phyloP scores from a whole-genome alignment of 495 filamentous ascomycete genomes.

The Eremomyces bilateralis region DNA sequence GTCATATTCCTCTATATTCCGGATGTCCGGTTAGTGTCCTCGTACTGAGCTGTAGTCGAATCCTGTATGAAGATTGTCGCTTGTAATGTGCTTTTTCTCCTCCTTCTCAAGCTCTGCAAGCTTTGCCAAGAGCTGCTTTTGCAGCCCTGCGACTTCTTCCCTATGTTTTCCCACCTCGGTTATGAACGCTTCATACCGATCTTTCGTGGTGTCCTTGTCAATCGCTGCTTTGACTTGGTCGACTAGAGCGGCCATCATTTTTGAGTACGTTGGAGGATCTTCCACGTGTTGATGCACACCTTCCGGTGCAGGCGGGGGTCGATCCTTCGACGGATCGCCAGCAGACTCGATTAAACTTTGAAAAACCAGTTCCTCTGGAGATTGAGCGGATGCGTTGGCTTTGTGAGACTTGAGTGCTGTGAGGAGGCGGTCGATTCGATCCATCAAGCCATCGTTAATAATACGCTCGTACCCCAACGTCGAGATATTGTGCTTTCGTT shows the following conservation, averaged over 20 bases:
- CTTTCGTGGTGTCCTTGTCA: slow-evolving; percentile 27
- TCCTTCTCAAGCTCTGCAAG: slow-evolving; percentile 70
- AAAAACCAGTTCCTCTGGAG: slow-evolving; percentile 61
- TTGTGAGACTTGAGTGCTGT: slow-evolving; percentile 43
- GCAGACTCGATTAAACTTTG: slow-evolving; percentile 63
- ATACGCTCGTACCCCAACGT: slow-evolving; percentile 82
- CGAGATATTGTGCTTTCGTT: slow-evolving; percentile 70
- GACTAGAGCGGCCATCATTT: slow-evolving; percentile 83
- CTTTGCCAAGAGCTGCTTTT: slow-evolving; percentile 47
- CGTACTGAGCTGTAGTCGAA: slow-evolving; percentile 61
- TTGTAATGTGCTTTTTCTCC: slow-evolving; percentile 78
- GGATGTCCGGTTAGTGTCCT: no score
- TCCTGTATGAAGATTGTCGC: slow-evolving; percentile 70
- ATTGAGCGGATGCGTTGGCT: slow-evolving; percentile 26
- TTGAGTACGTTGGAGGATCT: slow-evolving; percentile 67
- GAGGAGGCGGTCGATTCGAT: slow-evolving; percentile 61
- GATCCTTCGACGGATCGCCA: slow-evolving; percentile 41
- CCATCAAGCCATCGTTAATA: slow-evolving; percentile 76
- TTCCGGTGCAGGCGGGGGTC: slow-evolving; percentile 46
- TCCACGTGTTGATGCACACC: slow-evolving; percentile 54
- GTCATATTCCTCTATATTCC: no score
- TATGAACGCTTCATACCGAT: slow-evolving; percentile 49
- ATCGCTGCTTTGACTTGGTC: slow-evolving; percentile 88
- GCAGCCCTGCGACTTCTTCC: slow-evolving; percentile 52
- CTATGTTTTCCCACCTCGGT: slow-evolving; percentile 55